These are phyloP conservation scores for Akanthomyces uredinophilus DNA, from an alignment of 2,329 filamentous ascomycete genomes.

Conservation along the genomic window DNA sequence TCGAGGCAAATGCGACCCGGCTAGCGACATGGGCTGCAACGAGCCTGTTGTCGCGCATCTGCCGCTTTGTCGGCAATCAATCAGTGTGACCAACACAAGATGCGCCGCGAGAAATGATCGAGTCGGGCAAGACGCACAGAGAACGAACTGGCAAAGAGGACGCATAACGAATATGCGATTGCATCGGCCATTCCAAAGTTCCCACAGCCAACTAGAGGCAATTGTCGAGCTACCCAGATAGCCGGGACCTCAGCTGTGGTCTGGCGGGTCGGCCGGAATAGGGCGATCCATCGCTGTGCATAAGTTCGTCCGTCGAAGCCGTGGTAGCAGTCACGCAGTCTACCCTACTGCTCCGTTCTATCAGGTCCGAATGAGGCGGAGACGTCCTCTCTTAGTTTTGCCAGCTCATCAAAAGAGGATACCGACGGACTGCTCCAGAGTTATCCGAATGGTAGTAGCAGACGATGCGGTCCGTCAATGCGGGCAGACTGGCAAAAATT, in stretches of 20 bases:
- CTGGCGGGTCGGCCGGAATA: background rate
- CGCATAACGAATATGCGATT: background rate
- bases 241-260: background rate
- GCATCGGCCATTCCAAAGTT: background rate
- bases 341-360: background rate
- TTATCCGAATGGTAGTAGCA: background rate
- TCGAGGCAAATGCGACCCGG: background rate
- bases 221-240: background rate
- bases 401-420: conserved; percentile 8
- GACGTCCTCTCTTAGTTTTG: background rate
- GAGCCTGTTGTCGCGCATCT: background rate
- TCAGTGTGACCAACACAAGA: background rate
- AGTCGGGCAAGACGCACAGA: too few relatives aligned
- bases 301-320: background rate
- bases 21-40: background rate
- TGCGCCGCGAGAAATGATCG: background rate
- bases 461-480: conserved; percentile 1
- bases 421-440: background rate
- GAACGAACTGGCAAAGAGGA: background rate
- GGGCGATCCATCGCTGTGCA: background rate
- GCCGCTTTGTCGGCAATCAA: background rate
- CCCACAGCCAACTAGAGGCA: background rate
- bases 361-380: background rate
- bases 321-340: background rate
- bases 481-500: background rate